These are phyloP conservation scores for Talaromyces borbonicus DNA, from an alignment of 495 filamentous ascomycete species.

Conservation along the genomic window DNA sequence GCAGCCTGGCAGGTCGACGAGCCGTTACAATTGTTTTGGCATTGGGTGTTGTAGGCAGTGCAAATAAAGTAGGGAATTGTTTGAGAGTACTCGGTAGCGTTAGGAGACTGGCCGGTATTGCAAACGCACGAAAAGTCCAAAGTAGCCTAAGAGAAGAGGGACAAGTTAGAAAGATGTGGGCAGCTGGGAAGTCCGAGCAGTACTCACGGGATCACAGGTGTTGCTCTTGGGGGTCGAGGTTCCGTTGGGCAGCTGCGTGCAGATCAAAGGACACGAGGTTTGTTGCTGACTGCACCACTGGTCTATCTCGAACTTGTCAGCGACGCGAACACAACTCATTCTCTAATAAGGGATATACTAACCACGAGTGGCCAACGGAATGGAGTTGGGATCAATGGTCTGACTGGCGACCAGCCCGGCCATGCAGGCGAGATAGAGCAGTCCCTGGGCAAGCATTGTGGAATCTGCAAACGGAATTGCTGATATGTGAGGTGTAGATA, in stretches of 20 bases:
- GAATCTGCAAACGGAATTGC: conserved; percentile 1
- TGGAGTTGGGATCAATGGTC: conserved; percentile 50
- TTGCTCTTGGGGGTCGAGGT: conserved; percentile 46
- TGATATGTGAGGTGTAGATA: neutral
- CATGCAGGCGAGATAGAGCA: conserved; percentile 23
- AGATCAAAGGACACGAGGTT: conserved; percentile 66
- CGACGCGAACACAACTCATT: neutral
- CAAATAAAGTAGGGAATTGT: conserved; percentile 84
- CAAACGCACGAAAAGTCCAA: conserved; percentile 69
- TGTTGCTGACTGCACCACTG: conserved; percentile 62
- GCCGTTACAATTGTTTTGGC: conserved; percentile 48
- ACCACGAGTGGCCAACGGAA: conserved; percentile 40
- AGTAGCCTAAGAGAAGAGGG: conserved; percentile 13
- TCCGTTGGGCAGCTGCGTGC: conserved; percentile 52
- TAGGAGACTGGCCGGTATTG: conserved; percentile 59
- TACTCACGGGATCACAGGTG: conserved; percentile 61
- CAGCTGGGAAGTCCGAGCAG: neutral
- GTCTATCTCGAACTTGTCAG: conserved; percentile 25
- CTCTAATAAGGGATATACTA: conserved; percentile 9
- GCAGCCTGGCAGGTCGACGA: conserved; percentile 49
- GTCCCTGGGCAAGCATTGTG: conserved; percentile 20
- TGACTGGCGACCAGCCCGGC: conserved; percentile 32
- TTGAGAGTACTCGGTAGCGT: conserved; percentile 71
- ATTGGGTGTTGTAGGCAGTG: conserved; percentile 60
- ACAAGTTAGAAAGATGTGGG: neutral